Evolutionary conservation across 768 basidiomycete genomes (phyloP).

Genomic region (Tylopilus sp.): DNA sequence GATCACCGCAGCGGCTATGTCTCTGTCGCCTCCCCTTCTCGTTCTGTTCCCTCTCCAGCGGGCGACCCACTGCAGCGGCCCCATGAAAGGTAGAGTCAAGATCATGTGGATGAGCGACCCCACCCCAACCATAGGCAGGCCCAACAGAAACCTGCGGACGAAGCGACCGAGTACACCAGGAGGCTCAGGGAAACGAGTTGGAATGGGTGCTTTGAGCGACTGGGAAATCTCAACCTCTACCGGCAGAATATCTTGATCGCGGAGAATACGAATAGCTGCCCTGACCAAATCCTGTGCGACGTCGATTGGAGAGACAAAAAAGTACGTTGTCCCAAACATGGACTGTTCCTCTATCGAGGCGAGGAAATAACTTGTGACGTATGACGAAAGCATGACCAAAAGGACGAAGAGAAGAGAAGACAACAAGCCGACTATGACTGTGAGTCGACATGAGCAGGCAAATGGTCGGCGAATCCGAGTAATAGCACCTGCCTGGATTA

Average conservation of each 20-base stretch:
- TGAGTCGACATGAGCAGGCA: conserved; percentile 11
- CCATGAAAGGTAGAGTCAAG: conserved; percentile 57
- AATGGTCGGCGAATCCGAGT: conserved; percentile 1
- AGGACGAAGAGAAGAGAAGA: conserved; percentile 61
- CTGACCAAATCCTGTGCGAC: conserved; percentile 59
- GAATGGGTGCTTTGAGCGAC: conserved; percentile 17
- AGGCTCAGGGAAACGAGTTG: conserved; percentile 28
- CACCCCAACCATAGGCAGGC: conserved; percentile 75
- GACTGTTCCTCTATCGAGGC: conserved; percentile 55
- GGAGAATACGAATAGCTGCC: conserved; percentile 58
- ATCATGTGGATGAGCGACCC: conserved; percentile 74
- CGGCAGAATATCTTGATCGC: conserved; percentile 48
- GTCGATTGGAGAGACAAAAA: conserved; percentile 51
- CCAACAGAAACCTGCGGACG: conserved; percentile 68
- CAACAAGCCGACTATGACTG: conserved; percentile 63
- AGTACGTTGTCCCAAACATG: conserved; percentile 34
- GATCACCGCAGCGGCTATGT: conserved; percentile 65
- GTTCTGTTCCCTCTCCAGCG: conserved; percentile 58
- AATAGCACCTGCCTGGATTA: conserved; percentile 56
- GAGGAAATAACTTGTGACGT: conserved; percentile 65
- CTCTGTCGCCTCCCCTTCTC: conserved; percentile 51
- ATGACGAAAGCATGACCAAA: conserved; percentile 67
- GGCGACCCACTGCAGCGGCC: conserved; percentile 68
- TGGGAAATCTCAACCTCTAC: conserved; percentile 20
- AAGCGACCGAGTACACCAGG: conserved; percentile 52